These are phyloP conservation scores for Sungouiella thailandica DNA, from an alignment of 805 yeast genomes.

Conservation along the genomic window DNA sequence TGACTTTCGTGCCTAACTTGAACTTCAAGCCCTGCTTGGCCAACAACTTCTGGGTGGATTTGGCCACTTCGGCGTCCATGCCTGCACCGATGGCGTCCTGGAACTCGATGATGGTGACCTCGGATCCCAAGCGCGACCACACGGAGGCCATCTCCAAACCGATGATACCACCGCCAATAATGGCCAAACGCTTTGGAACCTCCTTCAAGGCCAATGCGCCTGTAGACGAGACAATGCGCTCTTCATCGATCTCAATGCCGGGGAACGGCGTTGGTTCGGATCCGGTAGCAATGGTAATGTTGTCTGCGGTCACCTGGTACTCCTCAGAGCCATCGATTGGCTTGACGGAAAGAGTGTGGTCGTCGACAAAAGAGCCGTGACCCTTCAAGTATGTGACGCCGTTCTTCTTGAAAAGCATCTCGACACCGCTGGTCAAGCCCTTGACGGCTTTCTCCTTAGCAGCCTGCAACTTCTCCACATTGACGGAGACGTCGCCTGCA, in stretches of 20 bases:
- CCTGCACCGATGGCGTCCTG: slow-evolving; percentile 93
- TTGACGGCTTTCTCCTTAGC: slow-evolving; percentile 89
- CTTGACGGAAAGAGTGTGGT: slow-evolving; percentile 68
- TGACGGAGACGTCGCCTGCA: slow-evolving; percentile 62
- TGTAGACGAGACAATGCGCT: slow-evolving; percentile 93
- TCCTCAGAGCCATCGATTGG: slow-evolving; percentile 83
- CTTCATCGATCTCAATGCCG: slow-evolving; percentile 93
- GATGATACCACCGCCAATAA: slow-evolving; percentile 99
- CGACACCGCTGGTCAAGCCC: slow-evolving; percentile 91
- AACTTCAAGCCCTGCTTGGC: slow-evolving; percentile 94
- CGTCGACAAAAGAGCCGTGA: slow-evolving; percentile 80
- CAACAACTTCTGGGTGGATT: slow-evolving; percentile 81
- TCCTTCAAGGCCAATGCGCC: slow-evolving; percentile 83
- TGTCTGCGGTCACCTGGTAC: slow-evolving; percentile 69
- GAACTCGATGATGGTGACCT: slow-evolving; percentile 93
- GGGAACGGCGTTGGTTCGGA: slow-evolving; percentile 99
- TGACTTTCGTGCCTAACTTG: slow-evolving; percentile 87
- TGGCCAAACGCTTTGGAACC: slow-evolving; percentile 85
- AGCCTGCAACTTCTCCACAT: slow-evolving; percentile 75
- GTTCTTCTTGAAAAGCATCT: slow-evolving; percentile 91
- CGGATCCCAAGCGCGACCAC: slow-evolving; percentile 89
- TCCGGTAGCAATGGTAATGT: slow-evolving; percentile 95
- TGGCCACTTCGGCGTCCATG: slow-evolving; percentile 95
- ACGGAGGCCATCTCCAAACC: slow-evolving; percentile 99
- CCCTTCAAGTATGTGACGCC: slow-evolving; percentile 95